These are phyloP conservation scores for Gliomastix tumulicola DNA, from an alignment of 2,329 filamentous ascomycete species.

Conservation along the genomic window DNA sequence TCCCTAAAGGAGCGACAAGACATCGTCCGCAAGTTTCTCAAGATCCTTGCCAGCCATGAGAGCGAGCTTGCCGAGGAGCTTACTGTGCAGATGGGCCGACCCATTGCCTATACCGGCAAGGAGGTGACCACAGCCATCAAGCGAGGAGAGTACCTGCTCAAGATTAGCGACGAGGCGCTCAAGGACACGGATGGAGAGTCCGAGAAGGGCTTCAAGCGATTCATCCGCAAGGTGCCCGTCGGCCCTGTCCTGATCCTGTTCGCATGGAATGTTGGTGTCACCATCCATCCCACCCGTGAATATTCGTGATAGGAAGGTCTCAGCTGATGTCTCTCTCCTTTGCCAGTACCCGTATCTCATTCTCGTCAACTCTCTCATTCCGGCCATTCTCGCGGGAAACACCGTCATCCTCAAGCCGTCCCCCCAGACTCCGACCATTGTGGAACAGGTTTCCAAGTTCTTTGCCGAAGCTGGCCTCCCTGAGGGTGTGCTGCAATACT, in stretches of 20 bases:
- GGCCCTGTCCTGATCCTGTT: constrained; percentile 87
- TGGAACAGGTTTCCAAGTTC: constrained; percentile 70
- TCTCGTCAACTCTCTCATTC: constrained; percentile 85
- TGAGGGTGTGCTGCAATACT: constrained; percentile 78
- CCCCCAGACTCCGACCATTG: constrained; percentile 88
- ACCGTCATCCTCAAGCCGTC: constrained; percentile 91
- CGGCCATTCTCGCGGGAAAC: constrained; percentile 85
- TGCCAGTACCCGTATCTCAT: constrained; percentile 87
- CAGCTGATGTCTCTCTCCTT: constrained; percentile 1
- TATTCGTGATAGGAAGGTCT: background rate
- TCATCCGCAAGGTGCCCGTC: constrained; percentile 80
- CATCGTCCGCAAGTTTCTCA: constrained; percentile 74
- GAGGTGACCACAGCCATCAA: constrained; percentile 82
- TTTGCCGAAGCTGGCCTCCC: constrained; percentile 79
- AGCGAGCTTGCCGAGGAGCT: constrained; percentile 79
- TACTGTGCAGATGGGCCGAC: constrained; percentile 91
- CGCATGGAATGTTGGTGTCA: constrained; percentile 78
- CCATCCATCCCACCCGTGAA: background rate
- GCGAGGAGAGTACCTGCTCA: constrained; percentile 78
- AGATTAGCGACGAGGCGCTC: constrained; percentile 72
- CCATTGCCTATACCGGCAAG: constrained; percentile 77
- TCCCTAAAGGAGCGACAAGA: constrained; percentile 67
- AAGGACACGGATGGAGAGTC: constrained; percentile 75
- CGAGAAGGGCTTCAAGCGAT: constrained; percentile 85
- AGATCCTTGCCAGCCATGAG: constrained; percentile 61